phyloP scores from a whole-genome alignment of 352 stramenopile genomes.

The Phytopythium mirpurense region DNA sequence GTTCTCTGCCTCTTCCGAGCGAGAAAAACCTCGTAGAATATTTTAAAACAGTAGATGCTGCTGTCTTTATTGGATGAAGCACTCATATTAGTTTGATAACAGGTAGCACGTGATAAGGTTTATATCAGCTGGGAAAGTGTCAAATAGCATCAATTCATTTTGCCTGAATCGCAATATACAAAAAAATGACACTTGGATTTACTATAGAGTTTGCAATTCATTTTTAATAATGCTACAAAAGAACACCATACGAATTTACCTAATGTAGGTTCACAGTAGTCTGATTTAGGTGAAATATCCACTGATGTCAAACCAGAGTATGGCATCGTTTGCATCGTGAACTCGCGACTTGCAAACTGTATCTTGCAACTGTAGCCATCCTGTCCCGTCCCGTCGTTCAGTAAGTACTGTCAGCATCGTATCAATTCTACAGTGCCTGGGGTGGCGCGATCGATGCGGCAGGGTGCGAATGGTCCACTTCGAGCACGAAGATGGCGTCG shows the following conservation, averaged over 20 bases:
- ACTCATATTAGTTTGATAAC: neutral
- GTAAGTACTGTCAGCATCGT: neutral
- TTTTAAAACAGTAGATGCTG: neutral
- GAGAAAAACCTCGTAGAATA: neutral
- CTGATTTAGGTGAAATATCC: no score
- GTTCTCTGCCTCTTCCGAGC: constrained; percentile 1
- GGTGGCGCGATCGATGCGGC: neutral
- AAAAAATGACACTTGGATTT: no score
- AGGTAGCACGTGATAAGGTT: neutral
- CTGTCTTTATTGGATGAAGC: neutral
- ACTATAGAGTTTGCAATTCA: no score
- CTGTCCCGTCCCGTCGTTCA: neutral
- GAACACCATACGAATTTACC: no score
- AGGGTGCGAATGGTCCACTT: constrained; percentile 30
- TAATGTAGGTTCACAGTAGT: no score
- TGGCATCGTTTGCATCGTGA: no score
- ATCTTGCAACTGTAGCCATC: neutral
- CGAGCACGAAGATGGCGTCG: constrained; percentile 80
- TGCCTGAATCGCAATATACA: no score
- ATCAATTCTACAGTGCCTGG: neutral
- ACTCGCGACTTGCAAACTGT: neutral
- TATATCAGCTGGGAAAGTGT: neutral
- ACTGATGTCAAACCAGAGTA: no score
- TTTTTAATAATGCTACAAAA: no score
- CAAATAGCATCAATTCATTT: constrained; percentile 1